These are phyloP conservation scores for Athelia sp. DNA, from an alignment of 1,284 basidiomycete species.

Conservation along the genomic window DNA sequence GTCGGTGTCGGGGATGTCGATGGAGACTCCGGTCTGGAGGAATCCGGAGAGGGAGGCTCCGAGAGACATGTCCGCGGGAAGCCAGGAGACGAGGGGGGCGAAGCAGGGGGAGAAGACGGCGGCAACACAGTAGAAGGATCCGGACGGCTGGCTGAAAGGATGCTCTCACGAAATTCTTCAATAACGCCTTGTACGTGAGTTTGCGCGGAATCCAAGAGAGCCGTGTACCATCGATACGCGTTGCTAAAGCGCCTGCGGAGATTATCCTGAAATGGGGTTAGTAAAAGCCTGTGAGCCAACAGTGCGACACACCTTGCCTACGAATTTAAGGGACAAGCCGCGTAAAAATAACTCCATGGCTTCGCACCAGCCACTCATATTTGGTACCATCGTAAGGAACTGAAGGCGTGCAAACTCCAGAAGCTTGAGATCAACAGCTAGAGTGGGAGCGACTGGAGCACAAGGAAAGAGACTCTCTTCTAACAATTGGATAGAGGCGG, in stretches of 20 bases:
- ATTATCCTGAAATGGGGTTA: slow-evolving; percentile 7
- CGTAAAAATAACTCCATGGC: slow-evolving; percentile 15
- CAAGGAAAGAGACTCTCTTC: slow-evolving; percentile 16
- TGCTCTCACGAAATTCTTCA: not conserved
- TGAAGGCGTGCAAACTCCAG: slow-evolving; percentile 15
- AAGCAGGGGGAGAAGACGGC: too few species aligned
- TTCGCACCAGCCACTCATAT: slow-evolving; percentile 16
- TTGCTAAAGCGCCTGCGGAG: slow-evolving; percentile 11
- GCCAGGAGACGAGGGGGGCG: too few species aligned
- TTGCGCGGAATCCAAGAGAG: slow-evolving; percentile 2
- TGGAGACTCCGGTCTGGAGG: too few species aligned
- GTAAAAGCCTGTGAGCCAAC: too few species aligned
- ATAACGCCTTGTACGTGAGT: not conserved
- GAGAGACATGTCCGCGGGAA: too few species aligned
- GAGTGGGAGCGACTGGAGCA: slow-evolving; percentile 15
- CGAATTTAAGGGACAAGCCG: not conserved
- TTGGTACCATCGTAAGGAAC: slow-evolving; percentile 17
- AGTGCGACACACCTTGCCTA: too few species aligned
- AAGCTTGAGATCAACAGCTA: slow-evolving; percentile 19
- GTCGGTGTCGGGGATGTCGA: too few species aligned
- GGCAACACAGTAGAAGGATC: too few species aligned
- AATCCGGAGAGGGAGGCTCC: too few species aligned
- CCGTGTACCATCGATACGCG: slow-evolving; percentile 10
- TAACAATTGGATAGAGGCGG: slow-evolving; percentile 16
- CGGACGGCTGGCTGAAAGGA: too few species aligned